Evolutionary conservation across 1,139 yeast genomes (phyloP), one percentile per base, ranked within the genome.

Genomic region (Pichia sp.): DNA sequence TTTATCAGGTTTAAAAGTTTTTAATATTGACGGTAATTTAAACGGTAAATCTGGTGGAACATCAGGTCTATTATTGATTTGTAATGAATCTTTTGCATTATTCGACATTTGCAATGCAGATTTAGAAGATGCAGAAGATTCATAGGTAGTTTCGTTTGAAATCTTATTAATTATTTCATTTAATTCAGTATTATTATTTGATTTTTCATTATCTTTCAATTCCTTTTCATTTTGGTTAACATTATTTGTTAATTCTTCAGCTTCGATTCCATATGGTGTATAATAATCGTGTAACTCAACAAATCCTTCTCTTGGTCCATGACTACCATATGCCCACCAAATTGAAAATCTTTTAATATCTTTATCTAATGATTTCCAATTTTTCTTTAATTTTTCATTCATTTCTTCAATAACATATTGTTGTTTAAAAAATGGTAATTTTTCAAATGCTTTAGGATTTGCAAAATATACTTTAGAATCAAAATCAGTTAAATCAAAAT

Each of bases 221-320:
- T 12, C n/a, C 9, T 11, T 27, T 6, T 27, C 39, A n/a, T 27
- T 33, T 6, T 11, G 27, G 29, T 4, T n/a, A 22, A 29, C 35
- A 6, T 24, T 6, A 3, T 5, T 23, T 28, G 11, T 9, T 22
- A 8, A 22, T 9, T 29, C 39, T n/a, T 23, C 37, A 4, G 12
- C 30, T 27, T 48, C 46, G 36, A 30, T n/a, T 22, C 43, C 52
- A 37, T 43, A 37, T 12, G 50, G 46, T 1, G 69, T 64, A 24
- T 62, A 66, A 39, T 56, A 53, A 1, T 66, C 62, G 37, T 63
- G 63, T 67, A 81, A 66, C 46, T 64, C 64, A 10, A 61, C 58
- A 50, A 80, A 76, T 16, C 76, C 73, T 45, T 78, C 82, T 49
- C 87, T 68, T 1, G 73, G 76, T 0, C 84, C 87, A 74, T 82